Conservation (phyloP, 768 basidiomycete species). For the Amanita fuliginea region DNA sequence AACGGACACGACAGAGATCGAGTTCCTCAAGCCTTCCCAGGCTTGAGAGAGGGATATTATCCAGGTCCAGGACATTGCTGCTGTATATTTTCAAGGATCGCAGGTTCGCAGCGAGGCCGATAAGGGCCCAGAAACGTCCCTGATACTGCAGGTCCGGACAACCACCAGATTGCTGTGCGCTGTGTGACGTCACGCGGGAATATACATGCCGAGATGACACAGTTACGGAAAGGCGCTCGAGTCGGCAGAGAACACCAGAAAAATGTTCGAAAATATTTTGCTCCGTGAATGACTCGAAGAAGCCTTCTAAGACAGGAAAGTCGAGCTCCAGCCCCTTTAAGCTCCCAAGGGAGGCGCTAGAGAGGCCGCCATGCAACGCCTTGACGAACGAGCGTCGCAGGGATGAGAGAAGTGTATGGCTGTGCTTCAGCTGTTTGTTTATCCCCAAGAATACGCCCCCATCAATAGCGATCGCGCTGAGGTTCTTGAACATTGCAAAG, state of each 20-base stretch:
- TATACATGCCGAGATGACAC: background rate
- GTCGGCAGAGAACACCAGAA: background rate
- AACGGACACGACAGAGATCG: background rate
- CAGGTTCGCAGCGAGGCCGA: background rate
- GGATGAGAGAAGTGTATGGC: background rate
- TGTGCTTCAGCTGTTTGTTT: background rate
- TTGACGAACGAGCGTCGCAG: constrained; percentile 1
- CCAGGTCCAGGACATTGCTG: background rate
- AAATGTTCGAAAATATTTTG: background rate
- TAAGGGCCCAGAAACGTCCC: background rate
- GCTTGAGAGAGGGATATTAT: background rate
- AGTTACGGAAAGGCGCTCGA: constrained; percentile 2
- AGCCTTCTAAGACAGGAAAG: constrained; percentile 1
- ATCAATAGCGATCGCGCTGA: constrained; percentile 1
- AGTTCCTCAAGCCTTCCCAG: background rate
- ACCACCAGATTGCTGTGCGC: background rate
- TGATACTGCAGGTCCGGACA: background rate
- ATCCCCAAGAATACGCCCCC: background rate
- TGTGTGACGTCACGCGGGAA: background rate
- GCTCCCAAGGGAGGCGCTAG: background rate
- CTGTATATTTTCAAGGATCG: constrained; percentile 2
- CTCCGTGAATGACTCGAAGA: background rate
- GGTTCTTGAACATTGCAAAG: background rate
- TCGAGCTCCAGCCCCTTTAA: background rate
- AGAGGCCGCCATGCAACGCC: background rate